Evolutionary conservation across 2,329 filamentous ascomycete genomes (phyloP), one percentile per base, ranked within the genome.

Genomic region (Aspergillus glaucus): DNA sequence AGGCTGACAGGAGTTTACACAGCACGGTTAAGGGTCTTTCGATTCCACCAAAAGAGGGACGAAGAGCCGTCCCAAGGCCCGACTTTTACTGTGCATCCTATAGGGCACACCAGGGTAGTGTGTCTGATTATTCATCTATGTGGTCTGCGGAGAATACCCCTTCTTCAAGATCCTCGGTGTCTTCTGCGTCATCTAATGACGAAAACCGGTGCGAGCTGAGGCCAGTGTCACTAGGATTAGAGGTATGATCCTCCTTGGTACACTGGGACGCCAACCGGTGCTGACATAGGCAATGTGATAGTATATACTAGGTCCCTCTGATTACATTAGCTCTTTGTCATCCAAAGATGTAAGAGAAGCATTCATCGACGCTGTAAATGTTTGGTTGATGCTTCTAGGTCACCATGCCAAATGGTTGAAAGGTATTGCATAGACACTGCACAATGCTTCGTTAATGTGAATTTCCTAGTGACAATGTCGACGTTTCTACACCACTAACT

Each of bases 371-470:
- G 68, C 66, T 3, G 64, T 73, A 42, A 68, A 72, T 43, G 55
- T 58, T 5, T 72, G 69, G 63, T 55, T 70, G 30, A 52, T 62
- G 6, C 58, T 72, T 15, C 66, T 67, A 1, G 54, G 62, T 8
- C 49, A 55, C 5, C 65, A 55, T 2, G 53, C 72, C 6, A 58
- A 56, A 6, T 54, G 64, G 21, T 65, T 73, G 40, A 64, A 64
- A 5, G 57, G 57, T 12, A 64, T 70, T 2, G 59, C 67, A 6
- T 54, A 57, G 12, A 67, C 68, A 55, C 55, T 73, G 6, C 70
- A 73, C 50, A 71, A 63, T 6, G 66, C 70, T 8, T 71, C 68
- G 7, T 50, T 73, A 7, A 59, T 73, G 56, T 62, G 50, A 30
- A 47, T 43, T 22, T 15, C n/a, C 44, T 6, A 19, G n/a, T n/a